Conservation (phyloP, 768 basidiomycete species). For the Lactarius evosmus region DNA sequence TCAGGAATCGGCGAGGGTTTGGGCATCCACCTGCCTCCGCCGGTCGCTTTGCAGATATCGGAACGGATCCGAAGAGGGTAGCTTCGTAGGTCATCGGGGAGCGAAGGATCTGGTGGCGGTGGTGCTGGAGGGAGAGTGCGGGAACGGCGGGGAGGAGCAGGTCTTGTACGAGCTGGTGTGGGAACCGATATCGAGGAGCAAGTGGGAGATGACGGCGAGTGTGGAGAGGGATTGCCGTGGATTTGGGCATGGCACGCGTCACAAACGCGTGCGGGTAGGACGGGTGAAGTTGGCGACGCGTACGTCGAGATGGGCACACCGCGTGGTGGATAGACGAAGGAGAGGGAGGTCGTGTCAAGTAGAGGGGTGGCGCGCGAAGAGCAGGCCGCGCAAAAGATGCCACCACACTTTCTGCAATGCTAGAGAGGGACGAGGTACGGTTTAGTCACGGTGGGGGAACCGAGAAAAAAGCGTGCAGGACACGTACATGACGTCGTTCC, state of each 20-base stretch:
- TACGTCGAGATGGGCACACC: constrained; percentile 56
- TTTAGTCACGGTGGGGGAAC: constrained; percentile 8
- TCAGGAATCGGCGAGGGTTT: constrained; percentile 52
- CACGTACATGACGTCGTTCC: constrained; percentile 71
- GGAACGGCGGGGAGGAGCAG: constrained; percentile 31
- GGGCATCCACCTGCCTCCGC: constrained; percentile 71
- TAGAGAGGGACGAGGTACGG: no score
- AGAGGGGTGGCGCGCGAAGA: constrained; percentile 57
- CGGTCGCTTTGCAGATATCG: constrained; percentile 71
- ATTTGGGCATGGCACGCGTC: constrained; percentile 77
- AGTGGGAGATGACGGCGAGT: constrained; percentile 31
- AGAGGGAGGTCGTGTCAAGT: constrained; percentile 67
- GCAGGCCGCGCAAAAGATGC: constrained; percentile 67
- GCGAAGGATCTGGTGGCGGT: constrained; percentile 33
- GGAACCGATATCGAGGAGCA: constrained; percentile 34
- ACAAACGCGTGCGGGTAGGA: constrained; percentile 62
- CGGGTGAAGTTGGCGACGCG: constrained; percentile 57
- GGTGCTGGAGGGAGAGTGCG: constrained; percentile 36
- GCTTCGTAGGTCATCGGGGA: constrained; percentile 64
- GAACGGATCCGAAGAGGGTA: constrained; percentile 69
- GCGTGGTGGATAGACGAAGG: constrained; percentile 69
- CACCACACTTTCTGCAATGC: constrained; percentile 86
- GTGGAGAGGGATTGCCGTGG: constrained; percentile 48
- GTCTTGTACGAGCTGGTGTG: constrained; percentile 8
- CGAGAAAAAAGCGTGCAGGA: not conserved